phyloP scores from a whole-genome alignment of 148 eudicot species.

The Spergularia bocconei region DNA sequence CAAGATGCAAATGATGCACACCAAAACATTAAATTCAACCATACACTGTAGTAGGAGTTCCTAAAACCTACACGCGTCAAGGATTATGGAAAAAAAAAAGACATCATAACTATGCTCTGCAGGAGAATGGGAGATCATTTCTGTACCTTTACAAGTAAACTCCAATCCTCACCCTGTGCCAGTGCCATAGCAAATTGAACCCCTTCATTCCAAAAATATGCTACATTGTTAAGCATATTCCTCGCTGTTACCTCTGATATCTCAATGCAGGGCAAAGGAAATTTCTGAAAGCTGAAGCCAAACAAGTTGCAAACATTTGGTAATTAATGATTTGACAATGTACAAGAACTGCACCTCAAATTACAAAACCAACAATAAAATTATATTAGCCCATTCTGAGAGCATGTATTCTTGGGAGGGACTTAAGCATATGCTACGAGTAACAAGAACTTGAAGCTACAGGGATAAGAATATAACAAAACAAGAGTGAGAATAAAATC shows the following conservation, averaged over 20 bases:
- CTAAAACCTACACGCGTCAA: background rate
- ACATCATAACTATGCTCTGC: background rate
- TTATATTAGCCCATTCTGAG: background rate
- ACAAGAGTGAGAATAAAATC: background rate
- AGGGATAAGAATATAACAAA: background rate
- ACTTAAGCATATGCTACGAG: background rate
- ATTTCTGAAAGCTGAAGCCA: constrained; percentile 45
- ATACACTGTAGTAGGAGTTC: background rate
- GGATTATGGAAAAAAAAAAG: background rate
- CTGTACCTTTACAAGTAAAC: constrained; percentile 63
- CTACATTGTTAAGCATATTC: constrained; percentile 32
- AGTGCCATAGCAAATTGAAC: constrained; percentile 38
- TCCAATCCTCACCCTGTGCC: constrained; percentile 83
- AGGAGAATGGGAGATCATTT: background rate
- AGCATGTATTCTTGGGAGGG: background rate
- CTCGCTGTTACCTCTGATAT: constrained; percentile 54
- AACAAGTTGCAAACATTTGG: constrained; percentile 34
- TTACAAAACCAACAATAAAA: background rate
- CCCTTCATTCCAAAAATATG: constrained; percentile 52
- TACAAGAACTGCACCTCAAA: background rate
- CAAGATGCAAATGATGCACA: background rate
- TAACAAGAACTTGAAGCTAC: background rate
- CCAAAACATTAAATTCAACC: background rate
- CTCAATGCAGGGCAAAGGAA: constrained; percentile 53
- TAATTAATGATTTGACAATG: constrained; percentile 21